Percentiles rank a stretch among this genome's conserved stretches.
phyloP scores from a whole-genome alignment of 768 basidiomycete species.

The Nevesoporus exiguus region DNA sequence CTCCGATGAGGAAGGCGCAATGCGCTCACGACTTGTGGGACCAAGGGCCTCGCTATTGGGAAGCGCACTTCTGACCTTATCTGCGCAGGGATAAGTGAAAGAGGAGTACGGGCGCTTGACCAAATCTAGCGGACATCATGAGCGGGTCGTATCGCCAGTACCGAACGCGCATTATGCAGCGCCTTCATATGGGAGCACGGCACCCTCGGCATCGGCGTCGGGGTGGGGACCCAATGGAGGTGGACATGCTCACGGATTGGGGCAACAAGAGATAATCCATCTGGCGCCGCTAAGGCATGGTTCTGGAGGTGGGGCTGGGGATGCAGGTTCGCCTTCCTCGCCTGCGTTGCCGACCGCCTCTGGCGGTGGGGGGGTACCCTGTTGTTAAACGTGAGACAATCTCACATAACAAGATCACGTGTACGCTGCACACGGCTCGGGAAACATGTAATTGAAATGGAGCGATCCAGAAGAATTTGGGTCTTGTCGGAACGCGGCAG shows the following conservation, averaged over 20 bases:
- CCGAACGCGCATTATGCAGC: conserved; percentile 19
- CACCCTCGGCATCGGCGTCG: neutral
- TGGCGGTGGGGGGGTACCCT: conserved; percentile 19
- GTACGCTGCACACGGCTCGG: no score
- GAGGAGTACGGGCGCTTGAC: no score
- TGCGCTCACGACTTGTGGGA: conserved; percentile 14
- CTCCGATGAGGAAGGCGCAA: conserved; percentile 14
- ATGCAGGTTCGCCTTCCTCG: conserved; percentile 24
- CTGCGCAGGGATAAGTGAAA: neutral
- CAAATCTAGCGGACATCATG: conserved; percentile 11
- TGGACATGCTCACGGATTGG: conserved; percentile 16
- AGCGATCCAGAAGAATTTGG: no score
- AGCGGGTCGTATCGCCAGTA: conserved; percentile 19
- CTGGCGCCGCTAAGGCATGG: conserved; percentile 33
- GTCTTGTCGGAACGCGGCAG: no score
- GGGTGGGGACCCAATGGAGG: conserved; percentile 20
- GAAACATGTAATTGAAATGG: no score
- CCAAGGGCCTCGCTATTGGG: conserved; percentile 4
- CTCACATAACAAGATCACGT: no score
- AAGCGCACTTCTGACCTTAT: conserved; percentile 1
- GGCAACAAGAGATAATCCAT: conserved; percentile 34
- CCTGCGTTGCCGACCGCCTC: conserved; percentile 23
- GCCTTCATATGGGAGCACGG: conserved; percentile 7
- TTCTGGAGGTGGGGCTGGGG: conserved; percentile 9
- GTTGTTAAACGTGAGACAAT: conserved; percentile 31